Evolutionary conservation across 495 filamentous ascomycete genomes (phyloP).

Genomic region (Penicillium odoratum): DNA sequence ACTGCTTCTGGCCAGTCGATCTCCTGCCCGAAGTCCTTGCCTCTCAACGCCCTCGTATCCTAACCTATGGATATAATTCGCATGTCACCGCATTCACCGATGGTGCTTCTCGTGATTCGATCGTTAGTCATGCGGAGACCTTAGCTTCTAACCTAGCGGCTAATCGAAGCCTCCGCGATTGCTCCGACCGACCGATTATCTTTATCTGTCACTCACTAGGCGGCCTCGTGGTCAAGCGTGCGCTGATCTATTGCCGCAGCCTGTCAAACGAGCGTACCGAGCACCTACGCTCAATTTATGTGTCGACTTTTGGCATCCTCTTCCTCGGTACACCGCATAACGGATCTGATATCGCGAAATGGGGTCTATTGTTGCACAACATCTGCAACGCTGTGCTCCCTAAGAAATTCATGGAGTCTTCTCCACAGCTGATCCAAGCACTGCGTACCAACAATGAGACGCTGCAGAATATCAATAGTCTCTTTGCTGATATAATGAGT

Average conservation of each 20-base stretch:
- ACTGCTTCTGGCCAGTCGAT: constrained; percentile 75
- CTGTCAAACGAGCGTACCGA: constrained; percentile 65
- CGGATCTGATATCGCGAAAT: constrained; percentile 73
- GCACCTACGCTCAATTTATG: constrained; percentile 74
- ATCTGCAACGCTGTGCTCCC: constrained; percentile 72
- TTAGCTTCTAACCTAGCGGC: constrained; percentile 61
- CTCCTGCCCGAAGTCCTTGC: constrained; percentile 67
- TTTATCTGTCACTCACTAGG: constrained; percentile 85
- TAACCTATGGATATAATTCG: constrained; percentile 86
- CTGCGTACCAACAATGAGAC: constrained; percentile 78
- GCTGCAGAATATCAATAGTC: constrained; percentile 74
- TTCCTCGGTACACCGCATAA: constrained; percentile 89
- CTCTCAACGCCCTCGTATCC: constrained; percentile 62
- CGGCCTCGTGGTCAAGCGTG: constrained; percentile 76
- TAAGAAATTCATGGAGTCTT: constrained; percentile 67
- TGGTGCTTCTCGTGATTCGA: constrained; percentile 65
- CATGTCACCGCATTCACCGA: constrained; percentile 68
- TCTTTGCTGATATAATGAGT: constrained; percentile 71
- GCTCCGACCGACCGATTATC: constrained; percentile 68
- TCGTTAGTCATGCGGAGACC: constrained; percentile 84
- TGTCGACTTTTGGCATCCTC: constrained; percentile 81
- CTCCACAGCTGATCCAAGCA: constrained; percentile 67
- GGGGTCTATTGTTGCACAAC: constrained; percentile 71
- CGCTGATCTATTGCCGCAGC: constrained; percentile 64
- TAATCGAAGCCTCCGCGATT: constrained; percentile 57